Base-by-base conservation (phyloP, 495 filamentous ascomycete genomes). In the Penicillium pulvis region DNA sequence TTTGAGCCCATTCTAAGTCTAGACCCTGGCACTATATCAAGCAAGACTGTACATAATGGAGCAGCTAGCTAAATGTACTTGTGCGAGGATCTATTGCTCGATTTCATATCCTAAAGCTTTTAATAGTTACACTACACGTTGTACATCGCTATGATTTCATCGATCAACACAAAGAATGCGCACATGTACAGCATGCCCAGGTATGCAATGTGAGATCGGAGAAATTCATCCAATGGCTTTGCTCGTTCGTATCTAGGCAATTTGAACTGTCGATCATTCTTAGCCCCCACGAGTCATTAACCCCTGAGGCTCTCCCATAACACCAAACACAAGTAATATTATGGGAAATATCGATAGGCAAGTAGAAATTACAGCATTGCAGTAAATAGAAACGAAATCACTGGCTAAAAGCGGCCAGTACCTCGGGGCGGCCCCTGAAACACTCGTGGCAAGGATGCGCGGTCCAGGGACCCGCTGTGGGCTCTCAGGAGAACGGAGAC, bases 381-480 rank as follows among this genome's bases (percentile, higher is more conserved):
- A 36, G 10, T 36, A 36, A 36, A 12, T 36, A 36, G 33, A 36
- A 36, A 10, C 12, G 14, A 36, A 58, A 53, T 46, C 46, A 47
- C 41, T 41, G 23, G 42, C 48, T 58, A 47, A 36, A 23, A 46
- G 43, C 47, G 26, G 47, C 47, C 50, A 53, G 50, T n/a, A 26
- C 49, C 56, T 45, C 57, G 39, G 45, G 12, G 44, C 50, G 33
- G 33, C 66, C 66, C 66, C 66, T 69, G 66, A 69, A 69, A 69
- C 66, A 62, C 65, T 58, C 60, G 59, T 54, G 53, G 61, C 57
- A 50, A 57, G 23, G 59, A 57, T 52, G 60, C 26, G 55, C 55
- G 51, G 47, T 56, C 54, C 47, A 16, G 19, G 56, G 61, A 62
- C 63, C 63, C 63, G 59, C 63, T 63, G 53, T 60, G 59, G 62